Evolutionary conservation across 2,329 filamentous ascomycete species (phyloP), one percentile per base, ranked within the genome.

Genomic region (Aureobasidium sp.): DNA sequence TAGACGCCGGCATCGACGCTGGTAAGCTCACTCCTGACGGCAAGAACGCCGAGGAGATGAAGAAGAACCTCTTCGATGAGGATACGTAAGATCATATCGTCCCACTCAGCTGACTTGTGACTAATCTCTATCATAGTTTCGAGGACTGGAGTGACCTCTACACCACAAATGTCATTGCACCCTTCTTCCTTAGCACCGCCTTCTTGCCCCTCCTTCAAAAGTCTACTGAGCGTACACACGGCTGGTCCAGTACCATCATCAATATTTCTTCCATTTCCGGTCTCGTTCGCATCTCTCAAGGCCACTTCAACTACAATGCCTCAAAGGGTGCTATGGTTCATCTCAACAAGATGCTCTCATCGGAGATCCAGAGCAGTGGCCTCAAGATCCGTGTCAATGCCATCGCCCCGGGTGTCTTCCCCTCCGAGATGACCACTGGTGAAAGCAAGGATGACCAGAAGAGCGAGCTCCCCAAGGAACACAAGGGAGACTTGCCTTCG

Each of bases 391-490:
- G 82, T 10, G 76, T 85, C 62, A 85, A 85, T 67, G 78, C 75
- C 36, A 80, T 85, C 64, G 81, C 82, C 8, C 82, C 81, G 0
- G 81, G 81, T 34, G 76, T 83, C 8, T 85, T 85, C 67, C 81
- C 81, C 0, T 77, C 74, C 29, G 81, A 84, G 70, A 83, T 84
- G 79, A 84, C 81, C 7, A 77, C 81, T 0, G 74, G 78, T 6
- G 68, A 76, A 39, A 76, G 75, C 47, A 76, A 79, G 30, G 73
- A 78, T n/a, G 77, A 78, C 62, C 77, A 83, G 71, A 82, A 80
- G 73, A 80, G 76, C 41, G 70, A 78, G 62, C 75, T 84, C 63
- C 76, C 77, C 7, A 62, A 63, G n/a, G 64, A 80, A 59, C 66
- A 81, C 79, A 58, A 58, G 69, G 76, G 72, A 57, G 78, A 77